Base-by-base conservation (phyloP, 768 basidiomycete genomes). In the Rhodosporidiobolus sp. region DNA sequence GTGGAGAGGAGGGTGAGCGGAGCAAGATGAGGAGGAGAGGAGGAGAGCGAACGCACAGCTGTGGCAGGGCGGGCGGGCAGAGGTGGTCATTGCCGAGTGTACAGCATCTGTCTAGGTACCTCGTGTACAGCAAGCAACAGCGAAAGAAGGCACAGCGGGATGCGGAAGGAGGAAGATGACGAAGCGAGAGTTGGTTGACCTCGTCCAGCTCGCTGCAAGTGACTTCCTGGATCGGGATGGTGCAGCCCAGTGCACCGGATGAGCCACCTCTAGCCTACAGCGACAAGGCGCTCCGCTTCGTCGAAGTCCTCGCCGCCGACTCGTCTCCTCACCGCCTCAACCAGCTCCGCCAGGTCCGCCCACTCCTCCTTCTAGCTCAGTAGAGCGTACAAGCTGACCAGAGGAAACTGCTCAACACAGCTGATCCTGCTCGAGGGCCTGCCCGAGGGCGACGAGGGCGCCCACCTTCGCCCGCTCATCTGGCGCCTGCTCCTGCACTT, bases 401-500 rank as follows among this genome's bases (percentile, higher is more conserved):
- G 26, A 35, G 28, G n/a, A 6, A 10, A 45, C 4, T 24, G 0
- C 11, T 30, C 24, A 1, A 7, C 19, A 38, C 64, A 72, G 70
- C 64, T 69, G 22, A 64, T 72, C 49, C 58, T 75, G 28, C 70
- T 72, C 54, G 64, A 69, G 28, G 7, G 30, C 0, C 38, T 71
- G 3, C 74, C 74, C 6, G 38, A 58, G 0, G 70, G 67, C 1
- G 88, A n/a, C 83, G 70, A 72, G 48, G 70, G 64, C 26, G 46
- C 52, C 46, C 4, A 14, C 20, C 24, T 94, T n/a, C 86, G 92
- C 24, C 90, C 92, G 30, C 86, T 90, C 62, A 89, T 92, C 84
- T 98, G 95, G 95, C 96, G 95, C 82, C 89, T 97, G 65, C 86
- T 97, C 53, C 84, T 98, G 34, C 87, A 88, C 54, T 88, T 96